Evolutionary conservation across 495 filamentous ascomycete species (phyloP).

Genomic region (Aspergillus diversus): DNA sequence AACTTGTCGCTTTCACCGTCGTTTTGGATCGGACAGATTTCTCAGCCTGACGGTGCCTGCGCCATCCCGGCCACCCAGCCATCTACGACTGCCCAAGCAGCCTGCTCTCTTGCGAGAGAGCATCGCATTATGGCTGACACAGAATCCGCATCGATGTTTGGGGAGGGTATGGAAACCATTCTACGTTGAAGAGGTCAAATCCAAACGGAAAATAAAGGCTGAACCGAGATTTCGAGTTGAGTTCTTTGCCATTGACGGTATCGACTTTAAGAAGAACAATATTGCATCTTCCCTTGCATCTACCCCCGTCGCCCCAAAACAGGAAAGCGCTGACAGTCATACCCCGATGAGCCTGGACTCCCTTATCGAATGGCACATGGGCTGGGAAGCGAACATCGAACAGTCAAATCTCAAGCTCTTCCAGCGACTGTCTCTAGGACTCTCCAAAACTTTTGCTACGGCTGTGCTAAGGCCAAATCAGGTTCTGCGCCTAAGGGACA

Average conservation of each 20-base stretch:
- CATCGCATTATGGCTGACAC: conserved; percentile 47
- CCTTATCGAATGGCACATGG: conserved; percentile 58
- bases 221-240: conserved; percentile 47
- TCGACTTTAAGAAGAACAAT: conserved; percentile 38
- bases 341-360: conserved; percentile 43
- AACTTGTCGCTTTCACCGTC: conserved; percentile 51
- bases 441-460: conserved; percentile 53
- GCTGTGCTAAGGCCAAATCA: conserved; percentile 47
- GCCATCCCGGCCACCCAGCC: conserved; percentile 37
- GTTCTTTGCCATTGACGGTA: conserved; percentile 57
- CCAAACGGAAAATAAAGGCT: conserved; percentile 36
- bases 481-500: conserved; percentile 40
- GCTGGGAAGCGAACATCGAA: conserved; percentile 37
- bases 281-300: neutral
- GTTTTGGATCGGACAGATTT: conserved; percentile 55
- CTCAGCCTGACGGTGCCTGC: conserved; percentile 47
- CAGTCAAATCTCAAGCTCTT: conserved; percentile 58
- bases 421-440: conserved; percentile 46
- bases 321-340: conserved; percentile 31
- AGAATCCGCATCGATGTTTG: conserved; percentile 44
- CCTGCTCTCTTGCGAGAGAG: conserved; percentile 37
- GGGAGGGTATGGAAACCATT: conserved; percentile 54
- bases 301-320: conserved; percentile 25
- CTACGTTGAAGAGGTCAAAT: conserved; percentile 46
- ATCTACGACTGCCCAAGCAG: conserved; percentile 29